Evolutionary conservation across 78 protist species (phyloP), one percentile per base, ranked within the genome.

Genomic region (Mantamonas sphyraenae): DNA sequence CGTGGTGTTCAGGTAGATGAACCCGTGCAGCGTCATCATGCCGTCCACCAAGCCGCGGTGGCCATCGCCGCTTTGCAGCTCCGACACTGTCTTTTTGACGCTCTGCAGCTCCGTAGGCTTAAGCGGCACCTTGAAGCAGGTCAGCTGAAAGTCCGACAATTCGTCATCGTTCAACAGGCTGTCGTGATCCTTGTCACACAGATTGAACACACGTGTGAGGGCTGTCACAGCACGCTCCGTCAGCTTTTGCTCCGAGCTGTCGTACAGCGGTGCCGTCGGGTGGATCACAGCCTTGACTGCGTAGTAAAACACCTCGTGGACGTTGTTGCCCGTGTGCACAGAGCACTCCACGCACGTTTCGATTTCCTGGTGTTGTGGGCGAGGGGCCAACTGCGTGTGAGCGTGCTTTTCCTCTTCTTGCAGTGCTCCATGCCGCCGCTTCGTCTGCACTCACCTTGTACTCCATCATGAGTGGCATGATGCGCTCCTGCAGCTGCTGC

Each of bases 231-330:
- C 26, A 9, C 35, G 33, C 55, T 8, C 60, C 63, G 24, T 55
- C 19, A 51, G 63, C n/a, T 3, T 14, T 61, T 68, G 63, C 14
- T 19, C 39, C 38, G 34, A 10, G 28, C 47, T 16, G 62, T 68
- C 74, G 63, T 55, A 68, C 39, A 68, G 14, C 24, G 63, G 63
- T n/a, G 74, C 61, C 28, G 40, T 51, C 28, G 74, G 74, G 40
- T 68, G 74, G 28, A 68, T 37, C 20, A 68, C 74, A 24, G 74
- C 56, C 74, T 68, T 68, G 12, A 55, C 64, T 0, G 74, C 74
- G 19, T 30, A 68, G 40, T 68, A 68, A 42, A 68, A 68, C 26
- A 68, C 74, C 39, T 68, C 74, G 33, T 16, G 9, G 16, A 68
- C 16, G 63, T 68, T 68, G 28, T 55, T 4, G 31, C 9, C 22